Base-by-base conservation (phyloP, 148 eudicot species). In the Dianthus caryophyllus region DNA sequence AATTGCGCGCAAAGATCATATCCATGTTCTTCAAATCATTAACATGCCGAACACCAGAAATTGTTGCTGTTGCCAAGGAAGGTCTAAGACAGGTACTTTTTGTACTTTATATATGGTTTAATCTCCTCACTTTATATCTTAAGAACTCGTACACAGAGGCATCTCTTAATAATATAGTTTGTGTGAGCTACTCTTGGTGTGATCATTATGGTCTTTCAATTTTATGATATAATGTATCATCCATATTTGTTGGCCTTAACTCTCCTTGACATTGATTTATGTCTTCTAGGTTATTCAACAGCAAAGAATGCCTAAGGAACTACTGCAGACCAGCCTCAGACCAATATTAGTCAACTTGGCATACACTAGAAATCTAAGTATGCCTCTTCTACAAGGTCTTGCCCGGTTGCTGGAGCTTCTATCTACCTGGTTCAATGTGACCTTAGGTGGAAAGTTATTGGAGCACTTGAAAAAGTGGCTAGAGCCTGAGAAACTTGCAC, bases 301-400 rank as follows among this genome's bases (percentile, higher is more conserved):
- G 75, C 97, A 84, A 78, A 85, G 99, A 78, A 94, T 94, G 96
- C 99, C 99, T 13, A 94, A 94, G 73, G 99, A 94, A 81, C 99
- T 94, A 79, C 82, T 94, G 68, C 97, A 90, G 78, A 88, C 89
- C 70, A 90, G 99, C 81, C 88, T 94, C 75, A 83, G 97, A 79
- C 99, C 99, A 18, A 94, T 94, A 72, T 72, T 94, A 73, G 92
- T 86, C 65, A 94, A 94, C 81, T 76, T 94, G 78, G 99, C 96
- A 18, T 90, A 90, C 73, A 94, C 99, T 43, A 90, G 83, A 78
- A 94, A 90, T 77, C 92, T 94, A 71, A 90, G 82, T 76, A 94
- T 94, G 88, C 96, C 97, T 79, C 89, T 94, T 69, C 81, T 94
- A 70, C 99, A 88, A 82, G 99, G 99, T 73, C 84, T 94, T 75